phyloP scores from a whole-genome alignment of 495 filamentous ascomycete species.

The Aspergillus nidulans region DNA sequence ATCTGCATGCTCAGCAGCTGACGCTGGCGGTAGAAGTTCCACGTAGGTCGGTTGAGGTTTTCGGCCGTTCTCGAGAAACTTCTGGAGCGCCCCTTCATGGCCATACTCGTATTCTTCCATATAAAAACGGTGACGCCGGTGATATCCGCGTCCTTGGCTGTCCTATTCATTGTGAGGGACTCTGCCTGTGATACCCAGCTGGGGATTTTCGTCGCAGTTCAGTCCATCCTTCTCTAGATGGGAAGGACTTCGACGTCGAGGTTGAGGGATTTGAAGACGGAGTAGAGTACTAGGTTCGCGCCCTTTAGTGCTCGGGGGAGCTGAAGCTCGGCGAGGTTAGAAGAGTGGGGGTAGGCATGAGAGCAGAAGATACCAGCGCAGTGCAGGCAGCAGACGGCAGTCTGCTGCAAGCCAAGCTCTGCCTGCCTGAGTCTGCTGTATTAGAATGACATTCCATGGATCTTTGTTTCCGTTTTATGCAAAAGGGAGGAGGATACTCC shows the following conservation, averaged over 20 bases:
- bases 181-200: not conserved
- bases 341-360: constrained; percentile 15
- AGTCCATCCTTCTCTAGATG: constrained; percentile 5
- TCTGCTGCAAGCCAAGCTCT: no score
- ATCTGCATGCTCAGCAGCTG: not conserved
- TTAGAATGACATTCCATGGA: no score
- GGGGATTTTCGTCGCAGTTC: not conserved
- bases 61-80: not conserved
- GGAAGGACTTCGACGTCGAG: constrained; percentile 15
- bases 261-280: constrained; percentile 19
- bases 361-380: constrained; percentile 13
- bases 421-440: no score
- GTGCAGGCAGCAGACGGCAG: no score
- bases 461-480: no score
- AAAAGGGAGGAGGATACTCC: no score
- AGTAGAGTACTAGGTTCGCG: constrained; percentile 20
- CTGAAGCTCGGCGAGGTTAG: constrained; percentile 53
- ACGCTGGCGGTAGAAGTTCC: not conserved
- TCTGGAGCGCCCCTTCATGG: not conserved
- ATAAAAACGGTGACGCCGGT: not conserved
- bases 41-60: not conserved
- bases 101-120: not conserved
- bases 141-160: not conserved
- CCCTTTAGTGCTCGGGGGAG: constrained; percentile 46
- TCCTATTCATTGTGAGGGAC: not conserved